These are phyloP conservation scores for Quercus variabilis DNA, from an alignment of 306 rosid genomes.

Conservation along the genomic window DNA sequence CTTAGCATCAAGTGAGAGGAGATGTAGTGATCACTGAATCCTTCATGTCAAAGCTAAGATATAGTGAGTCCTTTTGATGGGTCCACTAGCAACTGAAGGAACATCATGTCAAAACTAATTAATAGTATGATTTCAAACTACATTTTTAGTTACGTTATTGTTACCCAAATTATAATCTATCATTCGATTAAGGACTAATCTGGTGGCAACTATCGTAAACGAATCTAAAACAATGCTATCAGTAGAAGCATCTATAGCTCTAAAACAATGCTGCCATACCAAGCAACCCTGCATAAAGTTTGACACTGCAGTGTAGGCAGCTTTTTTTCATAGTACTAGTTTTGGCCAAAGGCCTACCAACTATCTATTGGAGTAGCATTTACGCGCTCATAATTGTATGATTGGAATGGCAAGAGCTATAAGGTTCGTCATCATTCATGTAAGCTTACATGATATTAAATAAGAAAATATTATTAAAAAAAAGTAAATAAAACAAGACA, in stretches of 20 bases:
- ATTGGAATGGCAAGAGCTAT: not conserved
- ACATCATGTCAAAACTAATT: slow-evolving; percentile 18
- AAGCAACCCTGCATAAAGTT: slow-evolving; percentile 21
- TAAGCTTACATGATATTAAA: no score
- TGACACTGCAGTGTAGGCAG: no score
- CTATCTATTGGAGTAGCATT: no score
- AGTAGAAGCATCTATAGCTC: no score
- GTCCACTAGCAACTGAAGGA: slow-evolving; percentile 31
- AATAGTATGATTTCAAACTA: slow-evolving; percentile 15
- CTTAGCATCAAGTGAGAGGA: not conserved
- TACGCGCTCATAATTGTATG: no score
- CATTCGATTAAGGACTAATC: not conserved
- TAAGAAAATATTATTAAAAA: no score
- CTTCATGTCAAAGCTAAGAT: slow-evolving; percentile 36
- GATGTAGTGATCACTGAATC: slow-evolving; percentile 18
- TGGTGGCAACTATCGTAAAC: not conserved
- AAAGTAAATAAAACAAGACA: no score
- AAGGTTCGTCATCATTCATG: not conserved
- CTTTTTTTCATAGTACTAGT: no score
- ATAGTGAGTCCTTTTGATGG: slow-evolving; percentile 12
- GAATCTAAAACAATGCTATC: no score
- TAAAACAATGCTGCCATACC: not conserved
- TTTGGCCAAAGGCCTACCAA: no score
- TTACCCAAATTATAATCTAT: not conserved
- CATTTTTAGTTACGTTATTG: slow-evolving; percentile 11